A percentile compares a stretch with the other conserved stretches of the same genome.
Conservation (phyloP, 83 land plant genomes). For the Diphasiastrum complanatum region DNA sequence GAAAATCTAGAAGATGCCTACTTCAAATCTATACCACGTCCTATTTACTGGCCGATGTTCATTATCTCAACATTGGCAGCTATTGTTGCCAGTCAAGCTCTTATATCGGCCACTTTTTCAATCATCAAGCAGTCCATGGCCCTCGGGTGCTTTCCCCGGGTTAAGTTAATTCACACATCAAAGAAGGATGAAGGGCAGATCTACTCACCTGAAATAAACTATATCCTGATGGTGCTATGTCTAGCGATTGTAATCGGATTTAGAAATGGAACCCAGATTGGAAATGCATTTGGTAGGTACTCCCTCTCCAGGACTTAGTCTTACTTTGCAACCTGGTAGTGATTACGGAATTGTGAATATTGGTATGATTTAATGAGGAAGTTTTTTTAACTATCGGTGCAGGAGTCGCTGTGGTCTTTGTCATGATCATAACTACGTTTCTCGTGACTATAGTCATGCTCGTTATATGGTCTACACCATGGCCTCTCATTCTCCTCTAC, state of each 20-base stretch:
- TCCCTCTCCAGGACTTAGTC: neutral
- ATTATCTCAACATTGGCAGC: conserved; percentile 19
- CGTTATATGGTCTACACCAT: neutral
- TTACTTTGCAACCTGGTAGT: neutral
- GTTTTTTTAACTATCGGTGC: neutral
- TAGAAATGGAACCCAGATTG: conserved; percentile 11
- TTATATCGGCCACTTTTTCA: conserved; percentile 26
- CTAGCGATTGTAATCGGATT: conserved; percentile 16
- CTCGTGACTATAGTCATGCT: neutral
- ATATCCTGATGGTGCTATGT: conserved; percentile 16
- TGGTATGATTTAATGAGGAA: neutral
- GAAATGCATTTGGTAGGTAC: conserved; percentile 23
- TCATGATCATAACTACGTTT: conserved; percentile 2
- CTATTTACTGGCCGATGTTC: conserved; percentile 29
- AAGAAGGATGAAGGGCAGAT: conserved; percentile 14
- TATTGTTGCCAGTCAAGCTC: conserved; percentile 27
- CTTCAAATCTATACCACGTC: conserved; percentile 17
- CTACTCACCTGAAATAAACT: conserved; percentile 25
- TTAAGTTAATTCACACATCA: conserved; percentile 27
- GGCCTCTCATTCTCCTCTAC: neutral
- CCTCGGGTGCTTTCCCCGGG: conserved; percentile 29
- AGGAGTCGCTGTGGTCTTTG: neutral
- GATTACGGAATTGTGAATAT: neutral
- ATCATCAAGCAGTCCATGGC: conserved; percentile 27
- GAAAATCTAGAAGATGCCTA: conserved; percentile 9